Evolutionary conservation across 2,329 filamentous ascomycete genomes (phyloP).

Genomic region (Dothiorella sarmentorum): DNA sequence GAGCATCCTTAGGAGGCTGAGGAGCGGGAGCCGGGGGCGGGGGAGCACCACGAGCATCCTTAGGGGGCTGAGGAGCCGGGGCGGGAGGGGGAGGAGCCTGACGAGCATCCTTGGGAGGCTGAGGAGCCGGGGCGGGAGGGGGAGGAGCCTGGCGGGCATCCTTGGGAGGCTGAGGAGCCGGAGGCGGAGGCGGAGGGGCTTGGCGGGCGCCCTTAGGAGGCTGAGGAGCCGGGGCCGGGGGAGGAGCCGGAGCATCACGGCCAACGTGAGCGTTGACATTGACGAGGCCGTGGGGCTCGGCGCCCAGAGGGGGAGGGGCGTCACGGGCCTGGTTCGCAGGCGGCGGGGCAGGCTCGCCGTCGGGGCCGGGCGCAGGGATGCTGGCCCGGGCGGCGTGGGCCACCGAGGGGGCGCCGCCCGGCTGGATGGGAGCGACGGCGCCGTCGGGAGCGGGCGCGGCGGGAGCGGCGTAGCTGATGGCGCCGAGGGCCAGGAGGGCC

Average conservation of each 20-base stretch:
- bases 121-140: too few relatives aligned
- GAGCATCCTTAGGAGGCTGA: not conserved
- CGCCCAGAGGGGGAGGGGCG: not conserved
- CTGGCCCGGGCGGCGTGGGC: not conserved
- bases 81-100: not conserved
- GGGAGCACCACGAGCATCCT: not conserved
- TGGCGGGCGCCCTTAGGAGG: not conserved
- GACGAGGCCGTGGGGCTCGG: not conserved
- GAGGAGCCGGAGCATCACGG: not conserved
- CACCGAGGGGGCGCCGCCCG: not conserved
- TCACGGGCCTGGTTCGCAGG: not conserved
- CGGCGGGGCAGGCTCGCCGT: not conserved
- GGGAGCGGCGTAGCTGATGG: constrained; percentile 12
- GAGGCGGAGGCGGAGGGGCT: too few relatives aligned
- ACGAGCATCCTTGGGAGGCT: too few relatives aligned
- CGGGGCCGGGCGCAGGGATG: not conserved
- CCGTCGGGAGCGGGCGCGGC: not conserved
- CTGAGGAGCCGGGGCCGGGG: not conserved
- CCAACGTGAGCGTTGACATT: not conserved
- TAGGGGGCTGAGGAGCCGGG: not conserved
- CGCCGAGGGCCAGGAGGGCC: constrained; percentile 14
- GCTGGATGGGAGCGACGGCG: not conserved
- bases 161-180: too few relatives aligned
- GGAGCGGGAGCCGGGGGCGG: not conserved
- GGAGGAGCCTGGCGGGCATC: too few relatives aligned